These are phyloP conservation scores for Fraxinus paxiana DNA, from an alignment of 305 asterid species.

Conservation along the genomic window DNA sequence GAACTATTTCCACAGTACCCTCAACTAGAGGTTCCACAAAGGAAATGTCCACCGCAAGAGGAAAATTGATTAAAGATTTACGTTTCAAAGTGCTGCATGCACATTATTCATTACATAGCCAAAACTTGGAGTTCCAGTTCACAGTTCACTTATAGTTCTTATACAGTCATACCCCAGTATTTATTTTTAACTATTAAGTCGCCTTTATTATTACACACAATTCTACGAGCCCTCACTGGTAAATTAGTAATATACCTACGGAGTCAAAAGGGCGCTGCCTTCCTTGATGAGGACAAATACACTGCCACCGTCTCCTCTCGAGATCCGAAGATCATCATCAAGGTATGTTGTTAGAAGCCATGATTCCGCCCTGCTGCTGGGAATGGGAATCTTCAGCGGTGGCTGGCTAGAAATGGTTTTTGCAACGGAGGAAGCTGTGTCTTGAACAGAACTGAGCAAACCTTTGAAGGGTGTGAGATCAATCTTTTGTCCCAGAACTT, in stretches of 20 bases:
- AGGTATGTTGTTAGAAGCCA: slow-evolving; percentile 92
- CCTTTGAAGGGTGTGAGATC: slow-evolving; percentile 84
- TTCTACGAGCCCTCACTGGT: not conserved
- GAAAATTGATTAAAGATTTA: not conserved
- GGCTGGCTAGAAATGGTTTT: slow-evolving; percentile 73
- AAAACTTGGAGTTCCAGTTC: not conserved
- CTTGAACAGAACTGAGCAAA: slow-evolving; percentile 65
- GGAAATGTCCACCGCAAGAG: not conserved
- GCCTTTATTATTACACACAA: not conserved
- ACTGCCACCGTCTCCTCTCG: slow-evolving; percentile 84
- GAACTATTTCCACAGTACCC: not conserved
- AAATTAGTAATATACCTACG: slow-evolving; percentile 14
- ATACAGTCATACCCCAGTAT: not conserved
- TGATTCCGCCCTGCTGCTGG: slow-evolving; percentile 53
- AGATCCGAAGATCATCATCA: slow-evolving; percentile 72
- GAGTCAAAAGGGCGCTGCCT: slow-evolving; percentile 54
- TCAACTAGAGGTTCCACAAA: not conserved
- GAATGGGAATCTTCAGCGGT: slow-evolving; percentile 65
- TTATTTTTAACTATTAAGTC: not conserved
- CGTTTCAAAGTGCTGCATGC: not conserved
- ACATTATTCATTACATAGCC: not conserved
- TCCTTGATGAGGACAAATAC: slow-evolving; percentile 77
- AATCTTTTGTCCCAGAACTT: slow-evolving; percentile 69
- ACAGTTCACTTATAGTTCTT: not conserved
- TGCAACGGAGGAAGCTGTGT: slow-evolving; percentile 75